These are phyloP conservation scores for Apostasia shenzhenica DNA, from an alignment of 106 monocot species.

Conservation along the genomic window DNA sequence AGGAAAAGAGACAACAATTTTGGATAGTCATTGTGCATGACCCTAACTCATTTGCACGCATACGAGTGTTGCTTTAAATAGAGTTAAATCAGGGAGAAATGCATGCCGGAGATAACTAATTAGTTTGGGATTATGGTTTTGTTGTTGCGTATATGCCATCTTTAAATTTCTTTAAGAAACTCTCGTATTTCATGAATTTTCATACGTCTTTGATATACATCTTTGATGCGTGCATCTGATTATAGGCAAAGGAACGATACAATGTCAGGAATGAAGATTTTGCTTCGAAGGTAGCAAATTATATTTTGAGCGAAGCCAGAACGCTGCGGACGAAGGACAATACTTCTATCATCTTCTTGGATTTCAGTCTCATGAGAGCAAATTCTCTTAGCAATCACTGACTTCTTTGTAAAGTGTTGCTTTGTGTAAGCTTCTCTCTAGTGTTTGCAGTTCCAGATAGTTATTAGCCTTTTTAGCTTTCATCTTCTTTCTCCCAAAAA, in stretches of 20 bases:
- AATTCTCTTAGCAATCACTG: not conserved
- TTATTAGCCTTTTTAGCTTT: too few species aligned
- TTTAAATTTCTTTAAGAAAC: too few species aligned
- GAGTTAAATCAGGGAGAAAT: too few species aligned
- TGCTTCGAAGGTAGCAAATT: slow-evolving; percentile 49
- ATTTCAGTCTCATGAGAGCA: slow-evolving; percentile 64
- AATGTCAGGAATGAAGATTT: slow-evolving; percentile 13
- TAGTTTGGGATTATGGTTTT: too few species aligned
- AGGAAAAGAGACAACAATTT: too few species aligned
- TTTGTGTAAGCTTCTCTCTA: not conserved
- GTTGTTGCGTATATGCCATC: too few species aligned
- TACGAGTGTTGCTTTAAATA: too few species aligned
- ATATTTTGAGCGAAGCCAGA: slow-evolving; percentile 62
- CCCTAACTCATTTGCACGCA: too few species aligned
- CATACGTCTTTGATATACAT: not conserved
- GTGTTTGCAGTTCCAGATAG: too few species aligned
- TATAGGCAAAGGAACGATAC: slow-evolving; percentile 40
- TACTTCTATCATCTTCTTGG: slow-evolving; percentile 76
- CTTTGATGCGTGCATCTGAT: not conserved
- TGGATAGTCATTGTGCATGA: too few species aligned
- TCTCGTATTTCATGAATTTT: not conserved
- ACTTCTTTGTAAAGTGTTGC: not conserved
- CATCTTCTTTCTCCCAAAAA: too few species aligned
- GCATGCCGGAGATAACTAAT: too few species aligned
- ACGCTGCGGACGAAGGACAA: slow-evolving; percentile 74